A percentile compares a stretch with the other conserved stretches of the same genome.
These are phyloP conservation scores for Aspergillus ellipticus DNA, from an alignment of 495 filamentous ascomycete genomes.

Conservation along the genomic window DNA sequence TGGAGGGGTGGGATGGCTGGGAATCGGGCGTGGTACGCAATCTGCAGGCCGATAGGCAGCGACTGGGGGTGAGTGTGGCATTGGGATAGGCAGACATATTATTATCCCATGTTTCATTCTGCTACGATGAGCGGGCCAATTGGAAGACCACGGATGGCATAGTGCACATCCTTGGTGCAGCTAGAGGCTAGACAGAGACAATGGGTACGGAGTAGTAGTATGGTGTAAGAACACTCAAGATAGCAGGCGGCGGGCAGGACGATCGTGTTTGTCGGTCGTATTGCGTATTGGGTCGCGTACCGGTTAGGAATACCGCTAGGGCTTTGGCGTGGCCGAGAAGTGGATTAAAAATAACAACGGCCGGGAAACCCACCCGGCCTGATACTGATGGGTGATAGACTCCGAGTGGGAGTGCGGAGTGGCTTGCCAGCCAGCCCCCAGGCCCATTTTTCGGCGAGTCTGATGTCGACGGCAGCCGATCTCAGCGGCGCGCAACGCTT, in stretches of 20 bases:
- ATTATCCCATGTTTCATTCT: neutral
- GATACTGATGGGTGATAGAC: neutral
- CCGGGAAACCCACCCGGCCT: neutral
- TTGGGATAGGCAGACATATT: constrained; percentile 1
- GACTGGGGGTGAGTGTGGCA: neutral
- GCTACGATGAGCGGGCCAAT: neutral
- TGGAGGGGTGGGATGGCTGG: neutral
- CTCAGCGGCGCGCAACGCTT: neutral
- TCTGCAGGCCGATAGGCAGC: neutral
- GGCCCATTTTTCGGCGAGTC: neutral
- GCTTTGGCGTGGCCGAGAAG: neutral
- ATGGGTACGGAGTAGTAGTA: neutral
- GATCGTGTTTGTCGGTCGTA: neutral
- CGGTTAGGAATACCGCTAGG: neutral
- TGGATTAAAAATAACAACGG: constrained; percentile 1
- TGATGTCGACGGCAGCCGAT: constrained; percentile 3
- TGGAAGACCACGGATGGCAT: neutral
- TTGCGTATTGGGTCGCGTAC: neutral
- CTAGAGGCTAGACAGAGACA: neutral
- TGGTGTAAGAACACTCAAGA: neutral
- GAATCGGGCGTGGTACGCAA: neutral
- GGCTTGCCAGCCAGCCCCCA: neutral
- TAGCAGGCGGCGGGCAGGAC: neutral
- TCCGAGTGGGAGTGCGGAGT: neutral
- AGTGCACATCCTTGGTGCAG: neutral